Conservation (phyloP, 208 protist genomes). For the Trypanosoma cruzi region DNA sequence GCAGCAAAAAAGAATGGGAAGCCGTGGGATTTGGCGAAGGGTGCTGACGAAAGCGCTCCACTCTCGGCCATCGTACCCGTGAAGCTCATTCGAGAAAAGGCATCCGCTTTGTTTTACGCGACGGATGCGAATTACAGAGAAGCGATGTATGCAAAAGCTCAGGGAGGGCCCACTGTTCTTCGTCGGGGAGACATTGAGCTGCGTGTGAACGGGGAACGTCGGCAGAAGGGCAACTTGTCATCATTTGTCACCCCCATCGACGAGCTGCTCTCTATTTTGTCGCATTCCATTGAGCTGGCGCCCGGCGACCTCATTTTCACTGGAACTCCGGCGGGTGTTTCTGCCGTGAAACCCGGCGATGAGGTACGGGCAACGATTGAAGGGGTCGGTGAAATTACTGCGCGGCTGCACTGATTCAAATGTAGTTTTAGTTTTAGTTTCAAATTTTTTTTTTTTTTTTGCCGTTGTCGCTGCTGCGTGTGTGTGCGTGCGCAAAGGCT, state of each 20-base stretch:
- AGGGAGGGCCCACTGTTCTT: slow-evolving; percentile 13
- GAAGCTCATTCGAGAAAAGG: slow-evolving; percentile 27
- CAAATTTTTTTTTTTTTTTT: too few relatives aligned
- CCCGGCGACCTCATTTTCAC: slow-evolving; percentile 89
- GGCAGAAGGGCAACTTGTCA: slow-evolving; percentile 62
- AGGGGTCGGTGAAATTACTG: slow-evolving; percentile 55
- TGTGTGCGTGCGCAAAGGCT: too few relatives aligned
- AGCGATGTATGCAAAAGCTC: slow-evolving; percentile 5
- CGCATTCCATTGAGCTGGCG: slow-evolving; percentile 70
- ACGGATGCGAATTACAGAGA: slow-evolving; percentile 2
- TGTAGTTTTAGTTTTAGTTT: too few relatives aligned
- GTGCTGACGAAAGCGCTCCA: slow-evolving; percentile 71
- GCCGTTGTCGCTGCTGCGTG: too few relatives aligned
- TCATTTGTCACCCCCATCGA: slow-evolving; percentile 66
- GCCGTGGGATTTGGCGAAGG: slow-evolving; percentile 90
- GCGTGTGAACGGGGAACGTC: slow-evolving; percentile 63
- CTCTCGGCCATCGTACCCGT: slow-evolving; percentile 53
- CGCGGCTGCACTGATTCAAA: slow-evolving; percentile 30
- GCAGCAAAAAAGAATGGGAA: slow-evolving; percentile 64
- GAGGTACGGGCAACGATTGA: slow-evolving; percentile 63
- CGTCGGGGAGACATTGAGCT: slow-evolving; percentile 51
- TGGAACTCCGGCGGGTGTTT: slow-evolving; percentile 85
- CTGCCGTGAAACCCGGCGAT: slow-evolving; percentile 69
- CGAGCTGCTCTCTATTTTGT: slow-evolving; percentile 64
- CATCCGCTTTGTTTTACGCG: slow-evolving; percentile 45